phyloP scores from a whole-genome alignment of 2,329 filamentous ascomycete species.

The Neopestalotiopsis sp. region DNA sequence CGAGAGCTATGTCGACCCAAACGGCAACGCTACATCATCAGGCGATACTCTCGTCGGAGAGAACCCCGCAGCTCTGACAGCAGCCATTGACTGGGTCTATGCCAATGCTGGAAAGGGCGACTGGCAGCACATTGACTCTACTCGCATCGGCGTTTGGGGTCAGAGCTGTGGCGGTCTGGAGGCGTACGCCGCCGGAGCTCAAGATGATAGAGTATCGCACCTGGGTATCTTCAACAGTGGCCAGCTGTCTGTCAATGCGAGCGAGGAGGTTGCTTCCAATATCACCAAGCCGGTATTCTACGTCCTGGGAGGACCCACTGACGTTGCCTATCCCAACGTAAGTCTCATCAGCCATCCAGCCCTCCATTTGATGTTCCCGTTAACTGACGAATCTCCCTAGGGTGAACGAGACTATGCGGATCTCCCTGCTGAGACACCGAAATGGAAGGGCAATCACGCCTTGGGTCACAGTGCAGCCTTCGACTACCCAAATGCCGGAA shows the following conservation, averaged over 20 bases:
- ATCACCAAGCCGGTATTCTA: slow-evolving; percentile 26
- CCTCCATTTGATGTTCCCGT: neutral
- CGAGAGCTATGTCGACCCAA: slow-evolving; percentile 28
- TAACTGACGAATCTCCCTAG: no score
- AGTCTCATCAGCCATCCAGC: no score
- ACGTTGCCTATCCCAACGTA: slow-evolving; percentile 28
- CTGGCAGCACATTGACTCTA: slow-evolving; percentile 28
- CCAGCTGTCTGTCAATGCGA: slow-evolving; percentile 4
- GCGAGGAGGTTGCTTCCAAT: slow-evolving; percentile 18
- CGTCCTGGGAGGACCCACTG: slow-evolving; percentile 24
- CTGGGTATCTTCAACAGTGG: slow-evolving; percentile 32
- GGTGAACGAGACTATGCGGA: slow-evolving; percentile 25
- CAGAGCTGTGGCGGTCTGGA: slow-evolving; percentile 37
- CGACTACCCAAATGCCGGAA: slow-evolving; percentile 24
- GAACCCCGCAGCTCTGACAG: slow-evolving; percentile 18
- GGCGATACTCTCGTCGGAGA: neutral
- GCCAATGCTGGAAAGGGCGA: slow-evolving; percentile 24
- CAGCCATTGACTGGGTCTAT: slow-evolving; percentile 27
- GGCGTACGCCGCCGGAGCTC: slow-evolving; percentile 28
- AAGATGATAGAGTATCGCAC: slow-evolving; percentile 26
- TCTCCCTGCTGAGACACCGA: slow-evolving; percentile 22
- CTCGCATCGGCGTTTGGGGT: slow-evolving; percentile 32
- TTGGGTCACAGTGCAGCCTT: slow-evolving; percentile 28
- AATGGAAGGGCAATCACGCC: slow-evolving; percentile 27
- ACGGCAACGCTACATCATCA: slow-evolving; percentile 17